These are phyloP conservation scores for Lepiota brunneoincarnata DNA, from an alignment of 768 basidiomycete genomes.

Conservation along the genomic window DNA sequence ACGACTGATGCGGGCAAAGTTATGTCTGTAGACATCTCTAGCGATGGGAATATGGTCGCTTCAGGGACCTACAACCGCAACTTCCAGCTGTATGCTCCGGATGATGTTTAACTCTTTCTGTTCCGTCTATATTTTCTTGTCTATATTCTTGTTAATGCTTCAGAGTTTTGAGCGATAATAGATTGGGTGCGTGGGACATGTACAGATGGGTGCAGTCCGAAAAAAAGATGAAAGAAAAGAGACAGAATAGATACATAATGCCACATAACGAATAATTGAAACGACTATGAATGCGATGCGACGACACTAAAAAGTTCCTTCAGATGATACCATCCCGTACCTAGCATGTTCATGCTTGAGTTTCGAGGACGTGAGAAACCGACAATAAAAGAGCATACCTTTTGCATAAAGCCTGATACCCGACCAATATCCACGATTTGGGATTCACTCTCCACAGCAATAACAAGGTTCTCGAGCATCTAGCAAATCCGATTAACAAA, in stretches of 20 bases:
- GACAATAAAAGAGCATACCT: slow-evolving; percentile 41
- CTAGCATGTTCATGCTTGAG: slow-evolving; percentile 23
- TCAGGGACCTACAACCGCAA: slow-evolving; percentile 92
- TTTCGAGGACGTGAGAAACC: background rate
- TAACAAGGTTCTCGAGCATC: slow-evolving; percentile 83
- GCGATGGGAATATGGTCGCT: slow-evolving; percentile 80
- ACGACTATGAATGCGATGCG: slow-evolving; percentile 12
- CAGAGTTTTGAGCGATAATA: background rate
- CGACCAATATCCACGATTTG: slow-evolving; percentile 80
- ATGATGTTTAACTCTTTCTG: slow-evolving; percentile 40
- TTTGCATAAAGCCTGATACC: slow-evolving; percentile 90
- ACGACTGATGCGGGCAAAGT: slow-evolving; percentile 97
- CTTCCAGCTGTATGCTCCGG: slow-evolving; percentile 90
- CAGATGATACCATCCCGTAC: slow-evolving; percentile 63
- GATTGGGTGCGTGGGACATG: background rate
- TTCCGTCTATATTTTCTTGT: slow-evolving; percentile 11
- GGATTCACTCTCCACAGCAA: slow-evolving; percentile 86
- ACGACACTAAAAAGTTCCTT: slow-evolving; percentile 15
- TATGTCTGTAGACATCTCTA: slow-evolving; percentile 93
- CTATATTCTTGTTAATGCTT: background rate
- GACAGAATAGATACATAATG: slow-evolving; percentile 7
- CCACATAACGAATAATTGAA: slow-evolving; percentile 18
- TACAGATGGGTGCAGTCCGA: too few relatives aligned
- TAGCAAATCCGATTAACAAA: slow-evolving; percentile 26
- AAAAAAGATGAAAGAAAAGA: background rate